Base-by-base conservation (phyloP, 805 yeast species). In the Saccharomycopsis sp. region DNA sequence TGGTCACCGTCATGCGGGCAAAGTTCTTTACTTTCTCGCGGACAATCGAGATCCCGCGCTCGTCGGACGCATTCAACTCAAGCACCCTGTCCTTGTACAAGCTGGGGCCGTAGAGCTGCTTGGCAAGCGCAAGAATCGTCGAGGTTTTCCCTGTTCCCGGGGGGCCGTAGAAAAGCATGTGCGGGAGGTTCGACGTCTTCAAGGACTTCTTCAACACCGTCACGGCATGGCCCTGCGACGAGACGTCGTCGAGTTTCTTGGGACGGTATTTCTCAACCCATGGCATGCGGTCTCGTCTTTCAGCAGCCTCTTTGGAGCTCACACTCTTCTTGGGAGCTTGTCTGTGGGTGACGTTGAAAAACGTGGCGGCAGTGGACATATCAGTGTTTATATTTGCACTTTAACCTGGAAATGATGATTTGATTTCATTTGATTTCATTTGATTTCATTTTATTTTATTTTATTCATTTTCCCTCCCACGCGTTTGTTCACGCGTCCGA, bases 241-340 rank as follows among this genome's bases (percentile, higher is more conserved):
- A 69, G 15, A 92, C 86, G 50, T 92, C 97, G 51, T 77, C 83
- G 30, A 92, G 67, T 34, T 71, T 75, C 56, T 76, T 80, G 10
- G 99, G 99, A 50, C 99, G 85, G 58, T 83, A 83, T 67, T 86
- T 86, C 57, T 86, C 96, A 16, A 87, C 94, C 96, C 96, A 86
- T 3, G 96, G 96, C 38, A 45, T 45, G n/a, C 46, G 39, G 5
- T 40, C 20, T 13, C 31, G 13, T 36, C 39, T 39, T 12, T 36
- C 44, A 12, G 22, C 6, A 9, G n/a, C 34, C n/a, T 36, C 36
- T 7, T 30, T 41, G 15, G 36, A 23, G n/a, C 21, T 23, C 12
- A 10, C 13, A 6, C 26, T 16, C 15, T 34, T 22, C 20, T 31
- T 30, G n/a, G 39, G 32, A 22, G 30, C 17, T n/a, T n/a, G n/a